phyloP scores from a whole-genome alignment of 2,329 filamentous ascomycete genomes.

The Gremmenia infestans region DNA sequence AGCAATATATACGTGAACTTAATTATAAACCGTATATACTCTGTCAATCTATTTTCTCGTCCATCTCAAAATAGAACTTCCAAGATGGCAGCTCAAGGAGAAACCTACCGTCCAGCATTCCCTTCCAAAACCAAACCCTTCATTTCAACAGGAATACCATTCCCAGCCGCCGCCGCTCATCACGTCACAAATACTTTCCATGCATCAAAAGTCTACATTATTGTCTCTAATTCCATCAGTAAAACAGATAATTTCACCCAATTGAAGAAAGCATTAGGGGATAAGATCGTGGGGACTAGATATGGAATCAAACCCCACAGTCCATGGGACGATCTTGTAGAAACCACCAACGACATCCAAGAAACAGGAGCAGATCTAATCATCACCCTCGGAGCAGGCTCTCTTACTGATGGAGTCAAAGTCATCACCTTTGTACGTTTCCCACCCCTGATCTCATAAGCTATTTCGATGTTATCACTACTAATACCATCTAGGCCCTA shows the following conservation, averaged over 20 bases:
- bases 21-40: not conserved
- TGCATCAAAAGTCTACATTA: constrained; percentile 26
- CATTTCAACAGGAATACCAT: constrained; percentile 24
- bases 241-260: constrained; percentile 27
- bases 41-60: not conserved
- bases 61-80: not conserved
- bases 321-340: constrained; percentile 30
- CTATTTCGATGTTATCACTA: not conserved
- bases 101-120: constrained; percentile 10
- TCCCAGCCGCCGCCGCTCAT: constrained; percentile 26
- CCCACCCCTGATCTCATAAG: too few species aligned
- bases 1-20: too few species aligned
- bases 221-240: constrained; percentile 31
- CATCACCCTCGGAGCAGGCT: constrained; percentile 33
- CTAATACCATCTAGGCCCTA: constrained; percentile 15
- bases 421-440: constrained; percentile 24
- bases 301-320: constrained; percentile 31
- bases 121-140: constrained; percentile 5
- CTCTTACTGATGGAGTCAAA: constrained; percentile 32
- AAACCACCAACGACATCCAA: constrained; percentile 26
- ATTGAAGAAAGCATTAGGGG: constrained; percentile 23
- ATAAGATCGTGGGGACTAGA: constrained; percentile 27
- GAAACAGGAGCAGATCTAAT: constrained; percentile 25
- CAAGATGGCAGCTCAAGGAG: constrained; percentile 8
- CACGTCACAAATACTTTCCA: constrained; percentile 26